Base-by-base conservation (phyloP, 805 yeast genomes). In the Pichia nanzhaoensis region DNA sequence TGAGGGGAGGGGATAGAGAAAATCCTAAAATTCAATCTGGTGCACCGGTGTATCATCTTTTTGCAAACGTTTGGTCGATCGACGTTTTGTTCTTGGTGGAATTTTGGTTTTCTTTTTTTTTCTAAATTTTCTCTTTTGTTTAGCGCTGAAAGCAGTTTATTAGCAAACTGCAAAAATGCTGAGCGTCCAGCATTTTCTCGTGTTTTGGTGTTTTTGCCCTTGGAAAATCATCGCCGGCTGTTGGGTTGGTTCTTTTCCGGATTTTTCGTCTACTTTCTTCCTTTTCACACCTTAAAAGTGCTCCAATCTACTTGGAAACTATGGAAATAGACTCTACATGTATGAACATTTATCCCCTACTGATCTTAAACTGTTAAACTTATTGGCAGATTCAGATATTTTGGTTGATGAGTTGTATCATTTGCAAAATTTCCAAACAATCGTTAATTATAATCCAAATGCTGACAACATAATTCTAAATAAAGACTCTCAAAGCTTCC, bases 341-440 rank as follows among this genome's bases (percentile, higher is more conserved):
- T 34, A 44, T 19, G 35, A 37, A 13, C 36, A 10, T 41, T 32
- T 45, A 41, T 45, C 48, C 7, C 21, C 31, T 19, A 41, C 28
- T 2, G 48, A 45, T 35, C 4, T 13, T 5, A 19, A 41, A 14
- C 14, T 45, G 35, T n/a, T 45, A 24, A 35, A 41, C 9, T 14
- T 45, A 17, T 32, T 45, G 14, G 43, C 45, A 28, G 48, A 45
- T 9, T 40, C 45, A 10, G 40, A 37, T 41, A 41, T 45, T n/a
- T 17, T 45, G 17, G 37, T 77, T 0, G 77, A 78, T 49, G 89
- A 84, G 55, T 62, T 83, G 17, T 82, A 77, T 53, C 87, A 83
- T 56, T 61, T 84, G 22, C 65, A 70, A 46, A 77, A 80, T 52
- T 83, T 73, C 56, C 76, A 78, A 18, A 78, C 86, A 0, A 58